A percentile compares a stretch with the other conserved stretches of the same genome.
Conservation (phyloP, 2,329 filamentous ascomycete species). For the Xylariaceae sp. region DNA sequence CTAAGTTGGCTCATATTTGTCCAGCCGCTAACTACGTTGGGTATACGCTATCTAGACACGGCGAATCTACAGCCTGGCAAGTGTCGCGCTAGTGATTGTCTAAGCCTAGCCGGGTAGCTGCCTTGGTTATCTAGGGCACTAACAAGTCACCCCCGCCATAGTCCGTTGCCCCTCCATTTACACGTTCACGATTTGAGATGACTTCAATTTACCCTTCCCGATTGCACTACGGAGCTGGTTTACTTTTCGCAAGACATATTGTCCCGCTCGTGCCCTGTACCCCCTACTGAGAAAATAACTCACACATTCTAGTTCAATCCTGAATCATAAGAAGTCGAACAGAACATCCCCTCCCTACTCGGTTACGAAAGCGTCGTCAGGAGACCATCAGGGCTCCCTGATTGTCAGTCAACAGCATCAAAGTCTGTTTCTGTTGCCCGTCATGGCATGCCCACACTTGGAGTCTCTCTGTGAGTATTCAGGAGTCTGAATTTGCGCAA, state of each 20-base stretch:
- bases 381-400: not conserved
- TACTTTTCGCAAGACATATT: not conserved
- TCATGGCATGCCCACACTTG: slow-evolving; percentile 44
- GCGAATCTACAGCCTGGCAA: too few relatives aligned
- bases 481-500: not conserved
- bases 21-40: too few relatives aligned
- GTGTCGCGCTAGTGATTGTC: too few relatives aligned
- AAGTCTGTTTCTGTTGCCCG: slow-evolving; percentile 7
- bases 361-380: not conserved
- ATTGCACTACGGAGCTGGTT: slow-evolving; percentile 2
- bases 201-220: slow-evolving; percentile 7
- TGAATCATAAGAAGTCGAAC: not conserved
- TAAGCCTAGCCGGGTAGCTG: too few relatives aligned
- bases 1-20: too few relatives aligned
- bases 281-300: too few relatives aligned
- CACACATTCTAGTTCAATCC: too few relatives aligned
- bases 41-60: too few relatives aligned
- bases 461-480: slow-evolving; percentile 37
- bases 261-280: too few relatives aligned
- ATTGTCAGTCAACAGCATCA: not conserved
- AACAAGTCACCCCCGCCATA: too few relatives aligned
- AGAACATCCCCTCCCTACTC: not conserved
- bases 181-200: not conserved
- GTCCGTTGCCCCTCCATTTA: not conserved
- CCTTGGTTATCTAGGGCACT: too few relatives aligned